Conservation (phyloP, 1,284 basidiomycete genomes). For the Pseudozyma sp. region DNA sequence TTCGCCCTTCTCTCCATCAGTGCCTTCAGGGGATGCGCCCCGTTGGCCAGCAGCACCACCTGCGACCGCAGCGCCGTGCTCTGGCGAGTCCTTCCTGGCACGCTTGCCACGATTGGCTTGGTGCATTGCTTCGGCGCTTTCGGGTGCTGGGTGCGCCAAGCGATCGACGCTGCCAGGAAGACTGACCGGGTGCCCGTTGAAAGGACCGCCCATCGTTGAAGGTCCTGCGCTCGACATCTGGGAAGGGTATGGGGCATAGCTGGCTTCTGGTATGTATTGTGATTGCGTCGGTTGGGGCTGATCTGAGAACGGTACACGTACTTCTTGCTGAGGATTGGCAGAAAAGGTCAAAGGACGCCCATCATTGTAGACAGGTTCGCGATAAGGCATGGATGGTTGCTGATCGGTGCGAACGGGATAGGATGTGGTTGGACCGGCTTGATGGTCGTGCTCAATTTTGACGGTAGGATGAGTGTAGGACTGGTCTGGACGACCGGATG, state of each 20-base stretch:
- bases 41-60: not conserved
- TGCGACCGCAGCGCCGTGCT: slow-evolving; percentile 9
- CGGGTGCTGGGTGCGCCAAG: slow-evolving; percentile 8
- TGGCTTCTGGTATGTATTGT: slow-evolving; percentile 11
- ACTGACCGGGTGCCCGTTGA: slow-evolving; percentile 11
- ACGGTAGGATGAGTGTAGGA: slow-evolving; percentile 11
- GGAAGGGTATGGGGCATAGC: slow-evolving; percentile 20
- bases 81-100: slow-evolving; percentile 26
- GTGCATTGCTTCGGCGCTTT: not conserved
- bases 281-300: slow-evolving; percentile 8
- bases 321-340: slow-evolving; percentile 18
- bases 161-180: slow-evolving; percentile 8
- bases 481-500: slow-evolving; percentile 13
- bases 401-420: slow-evolving; percentile 15
- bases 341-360: slow-evolving; percentile 18
- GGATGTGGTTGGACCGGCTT: slow-evolving; percentile 18
- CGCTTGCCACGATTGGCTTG: slow-evolving; percentile 20
- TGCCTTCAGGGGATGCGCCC: slow-evolving; percentile 15
- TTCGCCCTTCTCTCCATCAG: slow-evolving; percentile 29
- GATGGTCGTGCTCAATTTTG: slow-evolving; percentile 20
- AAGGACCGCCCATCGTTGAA: slow-evolving; percentile 3
- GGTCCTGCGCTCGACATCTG: slow-evolving; percentile 11
- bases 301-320: slow-evolving; percentile 15
- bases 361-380: slow-evolving; percentile 19
- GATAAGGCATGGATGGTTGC: slow-evolving; percentile 22